Conservation (phyloP, 2,329 filamentous ascomycete genomes). For the Phyllosticta citribraziliensis region DNA sequence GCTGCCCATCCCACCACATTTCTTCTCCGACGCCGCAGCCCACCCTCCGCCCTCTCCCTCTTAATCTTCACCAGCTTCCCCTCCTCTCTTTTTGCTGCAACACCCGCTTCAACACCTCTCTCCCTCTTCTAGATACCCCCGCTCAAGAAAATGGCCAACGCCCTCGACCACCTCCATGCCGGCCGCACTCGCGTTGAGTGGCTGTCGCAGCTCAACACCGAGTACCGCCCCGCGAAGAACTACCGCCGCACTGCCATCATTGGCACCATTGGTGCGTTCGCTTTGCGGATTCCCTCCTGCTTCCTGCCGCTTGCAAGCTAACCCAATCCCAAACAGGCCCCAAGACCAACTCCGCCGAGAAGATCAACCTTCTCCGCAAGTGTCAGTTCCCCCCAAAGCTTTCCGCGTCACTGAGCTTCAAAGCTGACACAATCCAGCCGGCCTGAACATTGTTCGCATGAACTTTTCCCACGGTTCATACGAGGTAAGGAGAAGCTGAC, state of each 20-base stretch:
- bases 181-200: constrained; percentile 64
- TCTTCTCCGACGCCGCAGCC: constrained; percentile 9
- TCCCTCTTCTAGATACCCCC: background rate
- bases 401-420: background rate
- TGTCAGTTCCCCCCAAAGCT: constrained; percentile 26
- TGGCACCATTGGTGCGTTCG: constrained; percentile 69
- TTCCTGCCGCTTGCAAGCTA: constrained; percentile 10
- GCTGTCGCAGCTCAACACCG: constrained; percentile 75
- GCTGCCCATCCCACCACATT: constrained; percentile 7
- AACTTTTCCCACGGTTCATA: constrained; percentile 96
- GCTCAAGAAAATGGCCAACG: constrained; percentile 50
- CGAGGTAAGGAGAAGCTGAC: constrained; percentile 39
- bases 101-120: constrained; percentile 13
- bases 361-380: constrained; percentile 86
- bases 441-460: constrained; percentile 98
- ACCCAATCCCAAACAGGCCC: constrained; percentile 46
- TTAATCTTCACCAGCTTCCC: background rate
- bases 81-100: constrained; percentile 2
- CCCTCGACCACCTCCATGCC: constrained; percentile 72
- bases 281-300: background rate
- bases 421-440: constrained; percentile 40
- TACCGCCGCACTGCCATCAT: constrained; percentile 97
- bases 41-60: background rate
- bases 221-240: constrained; percentile 76
- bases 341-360: constrained; percentile 97